Evolutionary conservation across 208 protist genomes (phyloP).

Genomic region (Herpetomonas samuelpessoai): DNA sequence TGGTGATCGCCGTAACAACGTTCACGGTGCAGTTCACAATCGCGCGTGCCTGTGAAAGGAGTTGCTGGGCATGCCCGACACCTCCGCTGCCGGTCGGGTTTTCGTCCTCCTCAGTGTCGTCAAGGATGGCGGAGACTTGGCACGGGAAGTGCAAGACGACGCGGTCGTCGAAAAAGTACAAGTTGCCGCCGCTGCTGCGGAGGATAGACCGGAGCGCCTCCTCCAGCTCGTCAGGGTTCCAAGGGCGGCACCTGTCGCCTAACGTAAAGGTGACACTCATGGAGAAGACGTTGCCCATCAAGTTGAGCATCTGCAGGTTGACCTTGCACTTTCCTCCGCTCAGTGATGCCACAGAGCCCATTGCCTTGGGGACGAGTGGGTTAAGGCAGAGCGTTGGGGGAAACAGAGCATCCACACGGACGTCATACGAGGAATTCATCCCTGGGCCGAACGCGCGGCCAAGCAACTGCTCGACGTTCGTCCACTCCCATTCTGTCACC

Average conservation of each 20-base stretch:
- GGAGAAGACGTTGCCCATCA: slow-evolving; percentile 54
- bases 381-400: slow-evolving; percentile 74
- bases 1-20: slow-evolving; percentile 79
- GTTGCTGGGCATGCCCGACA: slow-evolving; percentile 36
- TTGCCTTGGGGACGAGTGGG: slow-evolving; percentile 57
- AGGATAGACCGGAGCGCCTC: slow-evolving; percentile 38
- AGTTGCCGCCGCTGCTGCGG: slow-evolving; percentile 45
- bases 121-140: slow-evolving; percentile 71
- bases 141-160: slow-evolving; percentile 77
- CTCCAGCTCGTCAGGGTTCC: slow-evolving; percentile 29
- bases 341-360: slow-evolving; percentile 37
- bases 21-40: slow-evolving; percentile 89
- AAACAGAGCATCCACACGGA: slow-evolving; percentile 64
- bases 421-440: slow-evolving; percentile 26
- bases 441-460: slow-evolving; percentile 54
- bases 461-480: slow-evolving; percentile 76
- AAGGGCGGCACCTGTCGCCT: slow-evolving; percentile 25
- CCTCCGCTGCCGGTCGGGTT: slow-evolving; percentile 16
- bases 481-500: slow-evolving; percentile 90
- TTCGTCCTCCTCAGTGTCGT: slow-evolving; percentile 50
- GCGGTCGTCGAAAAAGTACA: slow-evolving; percentile 33
- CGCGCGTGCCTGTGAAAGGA: slow-evolving; percentile 66
- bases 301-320: slow-evolving; percentile 60
- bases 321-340: slow-evolving; percentile 36
- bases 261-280: slow-evolving; percentile 51